Evolutionary conservation across 108 stramenopile genomes (phyloP), one percentile per base, ranked within the genome.

Genomic region (Cyclostephanos tholiformis): DNA sequence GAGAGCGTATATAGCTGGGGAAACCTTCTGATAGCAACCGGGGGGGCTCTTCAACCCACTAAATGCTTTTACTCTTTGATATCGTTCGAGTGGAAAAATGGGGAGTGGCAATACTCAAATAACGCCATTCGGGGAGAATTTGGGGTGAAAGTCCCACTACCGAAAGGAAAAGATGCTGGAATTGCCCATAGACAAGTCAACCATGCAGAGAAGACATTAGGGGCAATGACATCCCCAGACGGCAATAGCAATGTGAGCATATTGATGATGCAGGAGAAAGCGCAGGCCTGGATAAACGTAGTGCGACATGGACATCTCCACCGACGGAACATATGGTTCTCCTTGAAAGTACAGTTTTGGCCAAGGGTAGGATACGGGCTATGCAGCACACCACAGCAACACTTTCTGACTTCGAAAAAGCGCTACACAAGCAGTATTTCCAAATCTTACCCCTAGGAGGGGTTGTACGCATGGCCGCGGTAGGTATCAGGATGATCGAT

Each of bases 11-110:
- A 20, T 7, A 51, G 50, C 50, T 51, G 50, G 50, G 50, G 50
- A 4, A 51, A 51, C 4, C 50, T 51, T 7, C 50, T 51, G 7
- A 51, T 51, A 2, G 50, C 50, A 20, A 51, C 50, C 19, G 50
- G 50, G 4, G 50, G 50, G 50, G 50, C 9, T 7, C 50, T 51
- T 6, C 44, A 65, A 23, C 64, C 64, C 7, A 14, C 19, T 7
- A 65, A 65, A 46, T 65, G 64, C 46, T 65, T 49, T 19, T 65
- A 46, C 19, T 29, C 13, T 2, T 20, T 65, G 3, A 65, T 65
- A 30, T 22, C 19, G 14, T 65, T 48, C 43, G 23, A 46, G 1
- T 65, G 43, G 46, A 11, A 49, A 3, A 22, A 65, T 2, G 64
- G 64, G 2, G 13, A 7, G 46, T 65, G 64, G 64, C 19, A 23